Conservation (phyloP, 495 filamentous ascomycete species). For the Penicillium simplicissimum region DNA sequence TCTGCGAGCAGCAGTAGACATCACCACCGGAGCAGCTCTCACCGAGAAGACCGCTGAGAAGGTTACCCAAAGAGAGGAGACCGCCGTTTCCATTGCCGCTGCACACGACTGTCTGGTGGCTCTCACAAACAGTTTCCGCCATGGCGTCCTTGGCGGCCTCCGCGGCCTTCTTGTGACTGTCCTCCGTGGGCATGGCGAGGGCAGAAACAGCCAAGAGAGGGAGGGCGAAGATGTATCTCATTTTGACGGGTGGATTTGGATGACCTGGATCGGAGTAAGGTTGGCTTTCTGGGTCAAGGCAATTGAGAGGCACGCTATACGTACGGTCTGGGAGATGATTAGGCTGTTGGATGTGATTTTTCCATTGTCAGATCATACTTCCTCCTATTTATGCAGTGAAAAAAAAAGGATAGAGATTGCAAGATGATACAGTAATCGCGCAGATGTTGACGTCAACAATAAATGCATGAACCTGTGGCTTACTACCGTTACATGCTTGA, state of each 20-base stretch:
- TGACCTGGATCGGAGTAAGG: background rate
- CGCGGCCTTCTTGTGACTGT: background rate
- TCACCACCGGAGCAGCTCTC: slow-evolving; percentile 17
- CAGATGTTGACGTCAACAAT: slow-evolving; percentile 3
- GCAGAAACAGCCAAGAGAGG: background rate
- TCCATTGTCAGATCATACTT: background rate
- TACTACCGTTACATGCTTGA: slow-evolving; percentile 1
- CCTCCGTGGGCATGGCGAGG: background rate
- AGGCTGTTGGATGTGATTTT: background rate
- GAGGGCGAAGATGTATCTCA: slow-evolving; percentile 1
- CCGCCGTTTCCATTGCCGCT: slow-evolving; percentile 18
- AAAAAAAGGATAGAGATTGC: background rate
- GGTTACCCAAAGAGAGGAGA: slow-evolving; percentile 19
- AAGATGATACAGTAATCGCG: background rate
- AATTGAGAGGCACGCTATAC: background rate
- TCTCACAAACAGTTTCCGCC: slow-evolving; percentile 4
- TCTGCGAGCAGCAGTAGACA: slow-evolving; percentile 20
- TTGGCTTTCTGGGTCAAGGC: background rate
- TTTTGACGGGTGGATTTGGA: background rate
- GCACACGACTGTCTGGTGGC: slow-evolving; percentile 17
- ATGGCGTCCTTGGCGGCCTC: background rate
- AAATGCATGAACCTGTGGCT: background rate
- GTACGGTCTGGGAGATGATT: background rate
- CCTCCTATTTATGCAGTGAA: background rate
- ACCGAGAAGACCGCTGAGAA: slow-evolving; percentile 17